phyloP scores from a whole-genome alignment of 1,139 yeast species.

The Yamadazyma diddensiae region DNA sequence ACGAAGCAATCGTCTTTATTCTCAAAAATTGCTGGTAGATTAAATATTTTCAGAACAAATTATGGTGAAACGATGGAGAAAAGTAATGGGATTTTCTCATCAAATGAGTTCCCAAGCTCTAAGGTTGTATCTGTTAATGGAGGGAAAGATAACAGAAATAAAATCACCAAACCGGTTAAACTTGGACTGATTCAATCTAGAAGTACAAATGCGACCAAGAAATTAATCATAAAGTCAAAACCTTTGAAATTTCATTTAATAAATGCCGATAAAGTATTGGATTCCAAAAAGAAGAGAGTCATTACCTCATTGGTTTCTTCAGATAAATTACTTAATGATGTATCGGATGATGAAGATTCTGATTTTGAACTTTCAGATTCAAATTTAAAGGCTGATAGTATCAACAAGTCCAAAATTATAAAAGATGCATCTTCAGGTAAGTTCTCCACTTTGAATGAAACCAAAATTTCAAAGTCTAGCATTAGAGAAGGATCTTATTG shows the following conservation, averaged over 20 bases:
- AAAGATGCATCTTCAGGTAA: too few species aligned
- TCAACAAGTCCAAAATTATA: too few species aligned
- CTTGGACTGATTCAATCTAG: slow-evolving; percentile 12
- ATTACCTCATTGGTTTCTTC: slow-evolving; percentile 17
- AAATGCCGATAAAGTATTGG: slow-evolving; percentile 42
- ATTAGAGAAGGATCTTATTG: slow-evolving; percentile 58
- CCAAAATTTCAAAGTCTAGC: not conserved
- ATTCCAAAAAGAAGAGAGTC: slow-evolving; percentile 31
- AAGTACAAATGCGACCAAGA: slow-evolving; percentile 23
- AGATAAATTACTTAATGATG: slow-evolving; percentile 11
- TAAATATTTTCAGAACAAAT: slow-evolving; percentile 29
- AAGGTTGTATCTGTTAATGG: slow-evolving; percentile 3
- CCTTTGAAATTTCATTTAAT: slow-evolving; percentile 44
- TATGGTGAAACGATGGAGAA: slow-evolving; percentile 4
- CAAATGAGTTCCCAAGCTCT: slow-evolving; percentile 13
- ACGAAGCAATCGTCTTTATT: slow-evolving; percentile 24
- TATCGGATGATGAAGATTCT: slow-evolving; percentile 18
- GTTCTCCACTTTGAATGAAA: not conserved
- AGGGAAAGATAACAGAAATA: slow-evolving; percentile 6
- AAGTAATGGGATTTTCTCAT: slow-evolving; percentile 12
- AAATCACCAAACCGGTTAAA: slow-evolving; percentile 12
- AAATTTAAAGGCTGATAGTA: not conserved
- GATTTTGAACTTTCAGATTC: slow-evolving; percentile 10
- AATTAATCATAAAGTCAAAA: slow-evolving; percentile 39
- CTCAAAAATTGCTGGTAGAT: slow-evolving; percentile 35